Evolutionary conservation across 2,329 filamentous ascomycete genomes (phyloP).

Genomic region (Fonsecaea erecta): DNA sequence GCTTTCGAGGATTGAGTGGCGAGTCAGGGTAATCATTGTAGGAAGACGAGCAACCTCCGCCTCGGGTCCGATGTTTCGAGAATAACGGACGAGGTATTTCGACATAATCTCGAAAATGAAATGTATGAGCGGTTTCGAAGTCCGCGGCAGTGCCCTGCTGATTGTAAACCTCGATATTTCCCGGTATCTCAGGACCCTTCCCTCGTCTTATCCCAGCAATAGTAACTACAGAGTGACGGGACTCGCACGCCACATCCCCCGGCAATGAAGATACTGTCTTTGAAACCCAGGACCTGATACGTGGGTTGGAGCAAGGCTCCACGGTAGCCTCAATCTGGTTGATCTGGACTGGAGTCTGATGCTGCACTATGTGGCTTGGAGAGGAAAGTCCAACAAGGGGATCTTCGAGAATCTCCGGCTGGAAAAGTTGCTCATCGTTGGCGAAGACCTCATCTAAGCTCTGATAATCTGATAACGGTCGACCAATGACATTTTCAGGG

Average conservation of each 20-base stretch:
- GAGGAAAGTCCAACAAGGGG: constrained; percentile 1
- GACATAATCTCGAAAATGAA: constrained; percentile 11
- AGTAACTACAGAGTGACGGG: not conserved
- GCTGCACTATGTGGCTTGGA: not conserved
- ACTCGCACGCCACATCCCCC: not conserved
- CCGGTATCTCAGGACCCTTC: not conserved
- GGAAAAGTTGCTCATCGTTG: constrained; percentile 13
- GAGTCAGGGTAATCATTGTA: constrained; percentile 11
- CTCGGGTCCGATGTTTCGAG: constrained; percentile 11
- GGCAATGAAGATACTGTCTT: constrained; percentile 17
- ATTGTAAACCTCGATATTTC: not conserved
- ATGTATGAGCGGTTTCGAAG: not conserved
- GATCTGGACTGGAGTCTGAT: constrained; percentile 2
- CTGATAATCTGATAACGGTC: constrained; percentile 25
- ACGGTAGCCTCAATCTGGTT: not conserved
- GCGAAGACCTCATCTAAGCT: constrained; percentile 31
- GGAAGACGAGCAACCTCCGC: constrained; percentile 2
- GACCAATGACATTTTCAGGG: constrained; percentile 2
- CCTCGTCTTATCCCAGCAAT: not conserved
- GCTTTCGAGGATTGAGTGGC: constrained; percentile 26
- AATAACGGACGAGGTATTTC: constrained; percentile 35
- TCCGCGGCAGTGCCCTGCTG: not conserved
- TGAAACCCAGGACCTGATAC: constrained; percentile 22
- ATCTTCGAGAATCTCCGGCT: not conserved
- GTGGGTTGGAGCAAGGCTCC: constrained; percentile 14